Conservation (phyloP, 768 basidiomycete genomes). For the Flagelloscypha sp. region DNA sequence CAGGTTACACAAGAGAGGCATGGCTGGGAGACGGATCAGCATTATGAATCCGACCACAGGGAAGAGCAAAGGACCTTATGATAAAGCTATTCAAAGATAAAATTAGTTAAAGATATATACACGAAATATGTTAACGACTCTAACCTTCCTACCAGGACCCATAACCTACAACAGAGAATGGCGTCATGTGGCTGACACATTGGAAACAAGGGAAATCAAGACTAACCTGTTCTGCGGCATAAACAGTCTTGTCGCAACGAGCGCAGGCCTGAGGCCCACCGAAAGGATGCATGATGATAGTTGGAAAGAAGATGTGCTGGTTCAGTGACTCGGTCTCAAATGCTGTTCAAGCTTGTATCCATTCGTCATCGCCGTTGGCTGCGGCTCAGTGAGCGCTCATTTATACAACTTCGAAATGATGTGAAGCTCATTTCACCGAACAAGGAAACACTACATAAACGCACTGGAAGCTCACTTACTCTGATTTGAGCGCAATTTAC, state of each 20-base stretch:
- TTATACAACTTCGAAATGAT: too few species aligned
- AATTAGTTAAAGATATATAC: slow-evolving; percentile 3
- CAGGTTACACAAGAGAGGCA: slow-evolving; percentile 76
- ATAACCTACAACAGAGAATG: slow-evolving; percentile 43
- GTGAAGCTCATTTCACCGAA: too few species aligned
- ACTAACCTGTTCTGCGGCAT: slow-evolving; percentile 81
- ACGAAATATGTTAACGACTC: slow-evolving; percentile 14
- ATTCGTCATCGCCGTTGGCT: too few species aligned
- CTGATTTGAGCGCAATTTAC: too few species aligned
- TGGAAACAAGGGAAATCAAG: not conserved
- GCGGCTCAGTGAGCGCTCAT: too few species aligned
- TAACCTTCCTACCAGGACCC: slow-evolving; percentile 84
- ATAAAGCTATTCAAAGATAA: slow-evolving; percentile 45
- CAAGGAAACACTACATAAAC: too few species aligned
- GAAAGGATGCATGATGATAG: slow-evolving; percentile 55
- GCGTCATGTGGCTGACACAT: slow-evolving; percentile 1
- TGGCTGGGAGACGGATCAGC: slow-evolving; percentile 34
- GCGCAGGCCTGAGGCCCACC: slow-evolving; percentile 68
- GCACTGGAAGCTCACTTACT: too few species aligned
- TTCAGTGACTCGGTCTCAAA: not conserved
- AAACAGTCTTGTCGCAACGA: slow-evolving; percentile 67
- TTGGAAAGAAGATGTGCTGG: not conserved
- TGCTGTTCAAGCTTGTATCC: not conserved
- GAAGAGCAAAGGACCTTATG: slow-evolving; percentile 48
- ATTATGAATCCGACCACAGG: slow-evolving; percentile 1